A percentile compares a stretch with the other conserved stretches of the same genome.
Conservation (phyloP, 345 rosid species). For the Melastoma malabathricum region DNA sequence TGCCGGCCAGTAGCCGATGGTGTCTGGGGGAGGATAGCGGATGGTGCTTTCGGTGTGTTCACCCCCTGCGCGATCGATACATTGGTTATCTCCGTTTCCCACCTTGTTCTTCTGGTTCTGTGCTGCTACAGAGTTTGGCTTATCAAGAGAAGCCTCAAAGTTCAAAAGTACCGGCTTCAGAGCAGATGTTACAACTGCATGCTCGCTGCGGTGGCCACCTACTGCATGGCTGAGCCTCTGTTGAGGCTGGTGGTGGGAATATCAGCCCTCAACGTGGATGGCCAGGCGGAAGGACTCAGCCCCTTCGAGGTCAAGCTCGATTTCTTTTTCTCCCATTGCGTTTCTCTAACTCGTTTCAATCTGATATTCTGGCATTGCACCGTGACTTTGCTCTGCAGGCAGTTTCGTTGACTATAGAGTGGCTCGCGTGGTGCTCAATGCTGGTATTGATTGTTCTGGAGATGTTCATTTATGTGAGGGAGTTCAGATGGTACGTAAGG, state of each 20-base stretch:
- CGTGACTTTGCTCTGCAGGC: slow-evolving; percentile 20
- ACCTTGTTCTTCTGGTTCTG: slow-evolving; percentile 57
- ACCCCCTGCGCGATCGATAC: slow-evolving; percentile 69
- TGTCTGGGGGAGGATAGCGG: slow-evolving; percentile 41
- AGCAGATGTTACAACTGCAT: slow-evolving; percentile 44
- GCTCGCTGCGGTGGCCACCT: slow-evolving; percentile 49
- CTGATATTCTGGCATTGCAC: not conserved
- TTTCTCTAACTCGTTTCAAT: too few species aligned
- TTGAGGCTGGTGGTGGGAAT: slow-evolving; percentile 53
- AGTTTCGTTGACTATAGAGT: slow-evolving; percentile 48
- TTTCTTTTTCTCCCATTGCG: too few species aligned
- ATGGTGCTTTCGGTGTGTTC: slow-evolving; percentile 60
- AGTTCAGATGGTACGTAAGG: slow-evolving; percentile 77
- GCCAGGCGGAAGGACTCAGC: slow-evolving; percentile 40
- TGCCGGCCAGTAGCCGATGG: slow-evolving; percentile 62
- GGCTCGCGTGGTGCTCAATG: slow-evolving; percentile 75
- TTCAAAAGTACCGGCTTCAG: slow-evolving; percentile 48
- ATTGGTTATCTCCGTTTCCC: slow-evolving; percentile 48
- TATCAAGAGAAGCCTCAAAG: slow-evolving; percentile 35
- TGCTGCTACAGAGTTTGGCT: slow-evolving; percentile 65
- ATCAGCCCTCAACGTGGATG: slow-evolving; percentile 50
- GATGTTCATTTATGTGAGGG: slow-evolving; percentile 46
- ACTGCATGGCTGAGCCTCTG: slow-evolving; percentile 60
- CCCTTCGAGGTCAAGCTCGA: slow-evolving; percentile 58
- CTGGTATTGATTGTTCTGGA: slow-evolving; percentile 54